A percentile compares a stretch with the other conserved stretches of the same genome.
Conservation (phyloP, 208 protist genomes). For the Leishmania tropica region DNA sequence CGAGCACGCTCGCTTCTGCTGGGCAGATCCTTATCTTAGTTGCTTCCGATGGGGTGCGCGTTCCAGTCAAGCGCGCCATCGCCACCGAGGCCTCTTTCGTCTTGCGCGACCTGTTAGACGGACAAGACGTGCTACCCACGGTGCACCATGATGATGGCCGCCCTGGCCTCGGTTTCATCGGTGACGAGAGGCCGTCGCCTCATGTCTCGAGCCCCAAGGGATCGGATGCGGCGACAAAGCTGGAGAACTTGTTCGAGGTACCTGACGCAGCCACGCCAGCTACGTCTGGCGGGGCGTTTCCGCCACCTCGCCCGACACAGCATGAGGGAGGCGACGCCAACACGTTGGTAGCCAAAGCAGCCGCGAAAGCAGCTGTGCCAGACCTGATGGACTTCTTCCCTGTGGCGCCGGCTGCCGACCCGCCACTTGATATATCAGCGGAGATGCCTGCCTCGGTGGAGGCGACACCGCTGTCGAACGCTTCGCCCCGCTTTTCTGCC, state of each 20-base stretch:
- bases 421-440: neutral
- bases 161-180: neutral
- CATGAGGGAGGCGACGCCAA: neutral
- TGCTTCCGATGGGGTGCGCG: conserved; percentile 64
- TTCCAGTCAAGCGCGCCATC: conserved; percentile 59
- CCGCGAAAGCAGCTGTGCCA: conserved; percentile 4
- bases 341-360: neutral
- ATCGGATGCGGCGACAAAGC: conserved; percentile 4
- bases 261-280: neutral
- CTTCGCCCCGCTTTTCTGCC: neutral
- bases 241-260: conserved; percentile 29
- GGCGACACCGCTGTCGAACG: neutral
- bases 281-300: neutral
- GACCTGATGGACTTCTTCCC: conserved; percentile 37
- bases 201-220: neutral
- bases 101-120: conserved; percentile 78
- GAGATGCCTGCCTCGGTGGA: neutral
- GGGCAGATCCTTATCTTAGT: conserved; percentile 68
- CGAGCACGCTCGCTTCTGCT: neutral
- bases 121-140: conserved; percentile 33
- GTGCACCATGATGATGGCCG: conserved; percentile 6
- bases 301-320: neutral
- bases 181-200: neutral
- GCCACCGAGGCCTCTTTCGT: conserved; percentile 79
- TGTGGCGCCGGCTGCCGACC: neutral